Evolutionary conservation across 2,329 filamentous ascomycete species (phyloP).

Genomic region (Ploettnerulaceae sp.): DNA sequence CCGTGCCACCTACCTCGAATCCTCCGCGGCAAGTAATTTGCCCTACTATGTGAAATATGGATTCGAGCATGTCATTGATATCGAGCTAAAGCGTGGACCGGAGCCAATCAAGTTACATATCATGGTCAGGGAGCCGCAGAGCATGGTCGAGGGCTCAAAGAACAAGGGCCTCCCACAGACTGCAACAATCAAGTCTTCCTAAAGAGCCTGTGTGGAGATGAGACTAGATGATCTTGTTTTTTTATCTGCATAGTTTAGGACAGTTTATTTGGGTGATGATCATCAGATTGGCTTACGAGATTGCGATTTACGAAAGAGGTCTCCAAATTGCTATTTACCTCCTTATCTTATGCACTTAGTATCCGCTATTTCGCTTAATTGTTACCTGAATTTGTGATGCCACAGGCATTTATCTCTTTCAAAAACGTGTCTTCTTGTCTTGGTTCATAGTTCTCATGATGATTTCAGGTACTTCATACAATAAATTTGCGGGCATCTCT

Average conservation of each 20-base stretch:
- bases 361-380: too few species aligned
- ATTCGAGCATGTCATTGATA: slow-evolving; percentile 60
- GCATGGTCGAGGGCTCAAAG: slow-evolving; percentile 32
- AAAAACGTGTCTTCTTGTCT: too few species aligned
- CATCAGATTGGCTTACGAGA: neutral
- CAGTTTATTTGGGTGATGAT: too few species aligned
- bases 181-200: slow-evolving; percentile 12
- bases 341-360: too few species aligned
- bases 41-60: slow-evolving; percentile 71
- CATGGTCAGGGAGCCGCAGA: slow-evolving; percentile 70
- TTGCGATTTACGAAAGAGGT: too few species aligned
- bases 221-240: neutral
- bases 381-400: too few species aligned
- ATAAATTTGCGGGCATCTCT: slow-evolving; percentile 4
- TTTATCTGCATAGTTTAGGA: neutral
- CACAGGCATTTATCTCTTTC: too few species aligned
- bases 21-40: slow-evolving; percentile 63
- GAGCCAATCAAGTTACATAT: slow-evolving; percentile 65
- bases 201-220: too few species aligned
- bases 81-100: slow-evolving; percentile 55
- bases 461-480: slow-evolving; percentile 5
- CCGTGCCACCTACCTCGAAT: slow-evolving; percentile 72
- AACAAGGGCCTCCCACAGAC: slow-evolving; percentile 25
- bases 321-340: too few species aligned
- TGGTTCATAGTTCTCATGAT: slow-evolving; percentile 3